Base-by-base conservation (phyloP, 1,284 basidiomycete species). In the Cystobasidium pallidum region DNA sequence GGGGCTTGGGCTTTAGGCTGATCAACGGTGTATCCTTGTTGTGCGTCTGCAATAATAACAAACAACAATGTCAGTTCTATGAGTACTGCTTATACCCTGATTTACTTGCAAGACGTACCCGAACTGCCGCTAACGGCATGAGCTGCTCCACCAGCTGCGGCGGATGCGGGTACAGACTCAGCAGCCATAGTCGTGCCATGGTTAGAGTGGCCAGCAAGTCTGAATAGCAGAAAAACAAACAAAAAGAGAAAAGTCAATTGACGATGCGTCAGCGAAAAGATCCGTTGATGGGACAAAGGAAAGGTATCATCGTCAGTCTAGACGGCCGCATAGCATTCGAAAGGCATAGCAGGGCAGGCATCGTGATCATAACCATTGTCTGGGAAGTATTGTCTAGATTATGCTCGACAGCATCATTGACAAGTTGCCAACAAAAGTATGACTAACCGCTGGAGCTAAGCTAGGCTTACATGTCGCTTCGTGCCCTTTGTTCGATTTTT, bases 101-200 rank as follows among this genome's bases (percentile, higher is more conserved):
- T 13, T 24, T 54, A 8, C 8, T 7, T 6, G 51, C 7, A 41
- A 41, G 39, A 36, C 54, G 1, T 36, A 57, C 54, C 54, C 3
- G 54, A 32, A 19, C 30, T 57, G 19, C 54, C 54, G 15, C 4
- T 34, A 8, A 28, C 28, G 30, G 30, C 28, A n/a, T 32, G n/a
- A 4, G 15, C 30, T 4, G 54, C 54, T 57, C 45, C 45, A 51
- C 43, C 45, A 45, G 62, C 62, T 15, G 30, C 62, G 26, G 64
- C 64, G 30, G 51, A 54, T 4, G 64, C 64, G 15, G 64, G 64
- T 28, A 66, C 30, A 13, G 64, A 49, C 43, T 66, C 51, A 39
- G 64, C 64, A 39, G 64, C 64, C 1, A 36, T 45, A 11, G 64
- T 43, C 2, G 30, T 28, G 6, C 13, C 28, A n/a, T 30, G 36